Percentiles rank a stretch among this genome's conserved stretches.
phyloP scores from a whole-genome alignment of 179 eudicot species.

The Patellifolia procumbens region DNA sequence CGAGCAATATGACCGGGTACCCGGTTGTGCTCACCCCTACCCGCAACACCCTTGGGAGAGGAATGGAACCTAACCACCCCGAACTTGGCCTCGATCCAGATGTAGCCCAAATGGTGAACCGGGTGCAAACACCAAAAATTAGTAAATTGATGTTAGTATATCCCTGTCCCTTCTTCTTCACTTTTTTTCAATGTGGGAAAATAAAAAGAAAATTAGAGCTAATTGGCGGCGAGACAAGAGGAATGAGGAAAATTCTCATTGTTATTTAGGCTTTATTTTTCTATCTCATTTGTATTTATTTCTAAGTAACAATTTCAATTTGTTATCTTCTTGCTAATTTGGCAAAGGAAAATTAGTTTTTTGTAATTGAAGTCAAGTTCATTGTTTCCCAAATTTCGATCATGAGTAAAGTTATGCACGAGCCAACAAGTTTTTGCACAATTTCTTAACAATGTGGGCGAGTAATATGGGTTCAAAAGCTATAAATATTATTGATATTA shows the following conservation, averaged over 20 bases:
- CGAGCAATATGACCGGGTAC: too few species aligned
- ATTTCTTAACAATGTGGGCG: too few species aligned
- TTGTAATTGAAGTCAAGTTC: constrained; percentile 17
- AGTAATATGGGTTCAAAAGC: too few species aligned
- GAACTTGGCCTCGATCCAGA: too few species aligned
- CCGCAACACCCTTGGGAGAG: too few species aligned
- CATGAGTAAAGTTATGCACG: too few species aligned
- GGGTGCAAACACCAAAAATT: too few species aligned
- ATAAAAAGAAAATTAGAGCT: constrained; percentile 19
- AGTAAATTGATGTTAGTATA: constrained; percentile 11
- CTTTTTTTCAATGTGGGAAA: constrained; percentile 15
- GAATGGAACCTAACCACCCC: too few species aligned
- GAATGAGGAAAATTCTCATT: background rate
- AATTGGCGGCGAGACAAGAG: background rate
- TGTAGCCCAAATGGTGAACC: too few species aligned
- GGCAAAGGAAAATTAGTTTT: constrained; percentile 34
- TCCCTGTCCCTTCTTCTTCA: constrained; percentile 15
- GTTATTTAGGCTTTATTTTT: constrained; percentile 18
- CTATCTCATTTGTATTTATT: constrained; percentile 14
- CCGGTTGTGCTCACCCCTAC: too few species aligned
- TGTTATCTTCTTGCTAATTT: constrained; percentile 30
- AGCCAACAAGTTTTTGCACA: constrained; percentile 36
- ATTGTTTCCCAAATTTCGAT: too few species aligned
- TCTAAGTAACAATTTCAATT: constrained; percentile 11
- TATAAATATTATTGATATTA: background rate